phyloP scores from a whole-genome alignment of 2,329 filamentous ascomycete species.

The Neospermospora avenae region DNA sequence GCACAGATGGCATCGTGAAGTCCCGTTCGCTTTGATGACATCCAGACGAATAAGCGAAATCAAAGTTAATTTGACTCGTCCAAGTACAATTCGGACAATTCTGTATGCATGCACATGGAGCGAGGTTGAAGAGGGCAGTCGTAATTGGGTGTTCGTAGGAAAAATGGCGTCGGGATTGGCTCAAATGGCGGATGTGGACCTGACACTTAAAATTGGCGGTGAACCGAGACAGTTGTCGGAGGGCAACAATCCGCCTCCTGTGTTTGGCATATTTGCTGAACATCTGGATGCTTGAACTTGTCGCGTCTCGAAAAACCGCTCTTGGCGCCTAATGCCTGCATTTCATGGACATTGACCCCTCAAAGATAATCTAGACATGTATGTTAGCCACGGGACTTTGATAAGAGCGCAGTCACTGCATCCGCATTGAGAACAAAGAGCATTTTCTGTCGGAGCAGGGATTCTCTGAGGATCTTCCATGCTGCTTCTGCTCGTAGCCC shows the following conservation, averaged over 20 bases:
- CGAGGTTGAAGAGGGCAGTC: not conserved
- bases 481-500: not conserved
- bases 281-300: not conserved
- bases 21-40: not conserved
- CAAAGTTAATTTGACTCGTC: constrained; percentile 3
- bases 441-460: not conserved
- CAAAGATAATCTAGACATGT: not conserved
- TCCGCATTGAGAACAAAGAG: not conserved
- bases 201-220: constrained; percentile 10
- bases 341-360: constrained; percentile 2
- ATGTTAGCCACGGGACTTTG: not conserved
- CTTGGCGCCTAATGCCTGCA: not conserved
- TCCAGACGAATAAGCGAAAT: not conserved
- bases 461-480: not conserved
- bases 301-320: not conserved
- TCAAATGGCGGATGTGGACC: not conserved
- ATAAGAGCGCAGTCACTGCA: not conserved
- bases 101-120: not conserved
- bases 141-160: not conserved
- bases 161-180: constrained; percentile 1
- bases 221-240: constrained; percentile 5
- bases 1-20: not conserved
- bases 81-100: not conserved
- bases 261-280: not conserved
- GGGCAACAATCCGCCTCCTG: constrained; percentile 7